These are phyloP conservation scores for Dryas octopetala DNA, from an alignment of 306 rosid genomes.

Conservation along the genomic window DNA sequence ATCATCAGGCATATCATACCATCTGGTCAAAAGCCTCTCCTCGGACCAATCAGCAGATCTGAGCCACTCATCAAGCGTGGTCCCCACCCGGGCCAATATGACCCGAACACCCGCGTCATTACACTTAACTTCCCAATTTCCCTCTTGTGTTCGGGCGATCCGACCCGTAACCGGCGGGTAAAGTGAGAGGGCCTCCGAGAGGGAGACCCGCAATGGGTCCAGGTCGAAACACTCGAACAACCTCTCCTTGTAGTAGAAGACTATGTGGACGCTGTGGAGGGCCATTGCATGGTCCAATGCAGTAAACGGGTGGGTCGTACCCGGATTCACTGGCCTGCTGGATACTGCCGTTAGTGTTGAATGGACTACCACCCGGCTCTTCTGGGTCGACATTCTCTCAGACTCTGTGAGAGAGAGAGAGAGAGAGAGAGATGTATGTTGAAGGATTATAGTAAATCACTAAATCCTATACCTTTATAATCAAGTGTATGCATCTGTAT, in stretches of 20 bases:
- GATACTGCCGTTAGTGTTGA: slow-evolving; percentile 61
- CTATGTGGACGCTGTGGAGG: slow-evolving; percentile 40
- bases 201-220: slow-evolving; percentile 52
- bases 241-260: slow-evolving; percentile 52
- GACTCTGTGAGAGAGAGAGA: not conserved
- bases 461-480: too few relatives aligned
- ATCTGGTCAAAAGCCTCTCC: slow-evolving; percentile 44
- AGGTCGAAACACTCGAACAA: slow-evolving; percentile 43
- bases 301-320: slow-evolving; percentile 29
- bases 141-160: slow-evolving; percentile 33
- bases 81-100: slow-evolving; percentile 45
- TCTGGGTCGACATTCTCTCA: slow-evolving; percentile 7
- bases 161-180: slow-evolving; percentile 67
- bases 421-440: too few relatives aligned
- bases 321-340: slow-evolving; percentile 46
- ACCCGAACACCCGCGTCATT: slow-evolving; percentile 72
- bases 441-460: too few relatives aligned
- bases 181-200: slow-evolving; percentile 33
- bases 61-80: slow-evolving; percentile 62
- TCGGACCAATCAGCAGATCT: slow-evolving; percentile 36
- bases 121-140: slow-evolving; percentile 53
- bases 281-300: slow-evolving; percentile 57
- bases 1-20: slow-evolving; percentile 61
- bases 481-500: too few relatives aligned
- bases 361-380: slow-evolving; percentile 30